Percentiles rank a stretch among this genome's conserved stretches.
phyloP scores from a whole-genome alignment of 2,329 filamentous ascomycete genomes.

The Neofusicoccum cordaticola region DNA sequence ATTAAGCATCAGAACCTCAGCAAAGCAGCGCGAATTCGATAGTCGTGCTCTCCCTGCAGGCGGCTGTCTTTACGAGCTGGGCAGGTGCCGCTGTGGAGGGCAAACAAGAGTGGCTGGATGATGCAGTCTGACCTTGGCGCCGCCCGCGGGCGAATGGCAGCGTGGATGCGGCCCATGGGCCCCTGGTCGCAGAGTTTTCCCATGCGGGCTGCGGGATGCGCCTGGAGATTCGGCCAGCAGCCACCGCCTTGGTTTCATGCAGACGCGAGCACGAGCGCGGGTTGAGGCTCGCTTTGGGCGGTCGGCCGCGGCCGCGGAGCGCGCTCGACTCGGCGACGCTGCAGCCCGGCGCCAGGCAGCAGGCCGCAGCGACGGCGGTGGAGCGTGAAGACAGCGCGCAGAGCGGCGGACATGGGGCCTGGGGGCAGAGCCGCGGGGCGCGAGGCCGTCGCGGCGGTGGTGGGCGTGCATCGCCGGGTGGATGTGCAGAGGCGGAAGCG shows the following conservation, averaged over 20 bases:
- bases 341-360: background rate
- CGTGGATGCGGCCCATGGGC: background rate
- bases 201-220: background rate
- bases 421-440: background rate
- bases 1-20: background rate
- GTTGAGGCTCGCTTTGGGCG: background rate
- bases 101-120: background rate
- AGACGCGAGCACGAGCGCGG: background rate
- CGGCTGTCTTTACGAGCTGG: background rate
- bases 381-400: background rate
- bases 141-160: background rate
- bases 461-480: background rate
- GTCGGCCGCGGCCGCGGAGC: background rate
- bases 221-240: background rate
- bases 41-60: background rate
- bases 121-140: background rate
- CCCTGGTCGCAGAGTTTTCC: background rate
- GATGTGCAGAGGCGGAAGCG: background rate
- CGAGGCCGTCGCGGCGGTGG: background rate
- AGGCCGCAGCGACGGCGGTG: background rate
- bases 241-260: background rate
- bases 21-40: conserved; percentile 7
- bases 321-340: background rate
- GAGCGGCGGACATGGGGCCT: background rate
- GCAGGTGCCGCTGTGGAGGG: background rate